These are phyloP conservation scores for Trypanosoma scelopori DNA, from an alignment of 208 protist species.

Conservation along the genomic window DNA sequence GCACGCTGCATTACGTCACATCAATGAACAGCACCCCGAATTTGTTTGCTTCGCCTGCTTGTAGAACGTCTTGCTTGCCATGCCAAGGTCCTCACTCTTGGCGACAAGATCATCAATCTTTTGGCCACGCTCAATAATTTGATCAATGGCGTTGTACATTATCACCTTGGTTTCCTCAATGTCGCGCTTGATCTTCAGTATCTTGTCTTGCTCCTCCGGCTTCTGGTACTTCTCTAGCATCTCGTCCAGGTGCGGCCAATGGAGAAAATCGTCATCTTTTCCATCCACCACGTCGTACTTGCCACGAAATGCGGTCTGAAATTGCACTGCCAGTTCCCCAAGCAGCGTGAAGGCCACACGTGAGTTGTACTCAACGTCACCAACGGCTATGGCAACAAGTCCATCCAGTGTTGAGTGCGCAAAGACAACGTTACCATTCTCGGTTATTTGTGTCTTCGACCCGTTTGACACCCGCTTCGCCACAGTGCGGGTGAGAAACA, in stretches of 20 bases:
- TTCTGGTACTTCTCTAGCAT: constrained; percentile 86
- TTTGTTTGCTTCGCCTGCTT: constrained; percentile 89
- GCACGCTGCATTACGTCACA: constrained; percentile 55
- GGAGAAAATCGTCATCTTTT: constrained; percentile 74
- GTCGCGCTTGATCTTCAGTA: constrained; percentile 85
- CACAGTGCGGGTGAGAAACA: constrained; percentile 85
- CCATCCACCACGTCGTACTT: constrained; percentile 69
- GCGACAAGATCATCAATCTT: constrained; percentile 91
- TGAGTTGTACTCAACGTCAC: constrained; percentile 84
- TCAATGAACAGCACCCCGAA: constrained; percentile 79
- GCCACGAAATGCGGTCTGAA: constrained; percentile 81
- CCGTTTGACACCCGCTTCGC: constrained; percentile 67
- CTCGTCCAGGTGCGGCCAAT: constrained; percentile 73
- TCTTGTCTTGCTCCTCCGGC: constrained; percentile 89
- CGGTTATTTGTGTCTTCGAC: constrained; percentile 75
- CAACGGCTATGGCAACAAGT: constrained; percentile 75
- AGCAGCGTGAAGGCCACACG: constrained; percentile 88
- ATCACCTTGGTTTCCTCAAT: constrained; percentile 92
- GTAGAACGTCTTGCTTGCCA: constrained; percentile 91
- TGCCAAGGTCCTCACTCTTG: constrained; percentile 77
- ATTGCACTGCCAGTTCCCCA: constrained; percentile 64
- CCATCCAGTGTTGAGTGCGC: constrained; percentile 70
- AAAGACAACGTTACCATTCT: constrained; percentile 83
- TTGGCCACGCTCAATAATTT: constrained; percentile 86
- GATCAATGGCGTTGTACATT: constrained; percentile 93